A percentile compares a stretch with the other conserved stretches of the same genome.
Conservation (phyloP, 371 early-diverging fungal genomes). For the Mortierella sp. region DNA sequence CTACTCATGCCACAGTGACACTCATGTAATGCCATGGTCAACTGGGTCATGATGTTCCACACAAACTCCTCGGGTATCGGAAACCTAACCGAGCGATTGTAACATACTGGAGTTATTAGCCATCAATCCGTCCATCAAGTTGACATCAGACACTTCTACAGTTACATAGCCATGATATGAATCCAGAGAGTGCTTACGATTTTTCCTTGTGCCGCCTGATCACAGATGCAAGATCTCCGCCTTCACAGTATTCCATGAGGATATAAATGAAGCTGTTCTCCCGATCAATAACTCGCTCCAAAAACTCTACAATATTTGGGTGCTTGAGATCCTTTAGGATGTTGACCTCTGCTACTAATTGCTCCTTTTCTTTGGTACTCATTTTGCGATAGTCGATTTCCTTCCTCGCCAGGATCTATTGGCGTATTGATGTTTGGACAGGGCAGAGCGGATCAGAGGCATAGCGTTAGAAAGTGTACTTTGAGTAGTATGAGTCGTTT, state of each 20-base stretch:
- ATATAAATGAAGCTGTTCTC: conserved; percentile 75
- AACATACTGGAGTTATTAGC: no score
- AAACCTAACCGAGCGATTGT: conserved; percentile 44
- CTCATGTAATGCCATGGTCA: conserved; percentile 71
- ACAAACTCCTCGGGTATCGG: conserved; percentile 70
- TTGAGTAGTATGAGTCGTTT: neutral
- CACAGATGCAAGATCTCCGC: conserved; percentile 70
- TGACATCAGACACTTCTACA: neutral
- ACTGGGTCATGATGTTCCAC: conserved; percentile 72
- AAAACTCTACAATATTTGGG: conserved; percentile 80
- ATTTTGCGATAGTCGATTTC: conserved; percentile 82
- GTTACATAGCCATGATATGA: no score
- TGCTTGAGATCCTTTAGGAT: conserved; percentile 78
- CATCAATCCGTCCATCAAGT: neutral
- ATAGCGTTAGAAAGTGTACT: neutral
- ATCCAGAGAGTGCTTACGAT: conserved; percentile 49
- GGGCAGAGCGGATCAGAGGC: neutral
- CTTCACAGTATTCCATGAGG: conserved; percentile 71
- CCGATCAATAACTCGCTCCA: conserved; percentile 74
- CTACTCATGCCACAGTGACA: conserved; percentile 66
- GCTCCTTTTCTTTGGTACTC: conserved; percentile 73
- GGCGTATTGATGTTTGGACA: neutral
- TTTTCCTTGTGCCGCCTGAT: conserved; percentile 68
- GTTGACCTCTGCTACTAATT: conserved; percentile 81
- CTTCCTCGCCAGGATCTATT: conserved; percentile 75